phyloP scores from a whole-genome alignment of 805 yeast genomes.

The Naumovozyma castellii region DNA sequence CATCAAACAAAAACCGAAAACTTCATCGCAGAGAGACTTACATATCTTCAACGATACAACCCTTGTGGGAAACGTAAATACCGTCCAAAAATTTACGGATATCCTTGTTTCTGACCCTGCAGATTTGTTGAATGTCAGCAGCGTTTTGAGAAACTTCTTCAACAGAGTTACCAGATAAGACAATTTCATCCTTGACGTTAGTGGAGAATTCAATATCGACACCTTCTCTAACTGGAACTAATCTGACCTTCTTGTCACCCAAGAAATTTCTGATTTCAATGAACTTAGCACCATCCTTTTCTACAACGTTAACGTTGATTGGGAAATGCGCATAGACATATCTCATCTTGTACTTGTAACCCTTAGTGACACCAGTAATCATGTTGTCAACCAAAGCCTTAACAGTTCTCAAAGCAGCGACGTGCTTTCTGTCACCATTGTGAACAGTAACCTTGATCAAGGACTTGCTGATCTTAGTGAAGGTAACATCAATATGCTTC shows the following conservation, averaged over 20 bases:
- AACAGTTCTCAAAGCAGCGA: slow-evolving; percentile 98
- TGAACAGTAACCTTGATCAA: slow-evolving; percentile 79
- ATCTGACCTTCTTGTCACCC: slow-evolving; percentile 98
- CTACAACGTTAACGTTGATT: slow-evolving; percentile 89
- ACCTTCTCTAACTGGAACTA: slow-evolving; percentile 79
- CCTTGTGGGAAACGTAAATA: slow-evolving; percentile 96
- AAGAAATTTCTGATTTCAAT: slow-evolving; percentile 98
- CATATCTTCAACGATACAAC: slow-evolving; percentile 65
- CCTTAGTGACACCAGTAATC: slow-evolving; percentile 97
- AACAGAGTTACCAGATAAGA: slow-evolving; percentile 56
- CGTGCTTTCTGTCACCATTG: slow-evolving; percentile 99
- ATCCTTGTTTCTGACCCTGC: slow-evolving; percentile 99
- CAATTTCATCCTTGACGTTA: slow-evolving; percentile 87
- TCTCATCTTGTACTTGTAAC: slow-evolving; percentile 99
- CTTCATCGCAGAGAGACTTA: slow-evolving; percentile 10
- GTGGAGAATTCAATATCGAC: slow-evolving; percentile 75
- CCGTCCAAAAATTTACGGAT: slow-evolving; percentile 99
- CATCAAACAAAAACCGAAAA: neutral
- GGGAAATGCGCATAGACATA: slow-evolving; percentile 99
- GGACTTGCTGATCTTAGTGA: slow-evolving; percentile 56
- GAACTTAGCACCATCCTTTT: slow-evolving; percentile 59
- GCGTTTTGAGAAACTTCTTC: slow-evolving; percentile 94
- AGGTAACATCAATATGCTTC: slow-evolving; percentile 91
- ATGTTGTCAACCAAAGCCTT: slow-evolving; percentile 89
- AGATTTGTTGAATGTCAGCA: slow-evolving; percentile 95